A percentile compares a stretch with the other conserved stretches of the same genome.
Conservation (phyloP, 176 grass and related monocot species). For the Carex myosuroides region DNA sequence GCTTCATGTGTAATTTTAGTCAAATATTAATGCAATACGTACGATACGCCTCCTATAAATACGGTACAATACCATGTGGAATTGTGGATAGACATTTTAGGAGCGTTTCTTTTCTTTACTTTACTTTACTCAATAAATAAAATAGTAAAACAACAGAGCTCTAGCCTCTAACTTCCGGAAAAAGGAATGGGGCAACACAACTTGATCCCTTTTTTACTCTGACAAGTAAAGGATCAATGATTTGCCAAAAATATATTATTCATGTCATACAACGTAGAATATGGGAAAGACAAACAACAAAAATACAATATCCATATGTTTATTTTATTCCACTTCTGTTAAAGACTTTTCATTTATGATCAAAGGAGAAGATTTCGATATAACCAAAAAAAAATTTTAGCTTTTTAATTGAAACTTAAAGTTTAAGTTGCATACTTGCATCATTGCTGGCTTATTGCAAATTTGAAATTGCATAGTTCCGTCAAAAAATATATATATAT, state of each 20-base stretch:
- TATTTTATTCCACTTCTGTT: not conserved
- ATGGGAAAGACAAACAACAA: not conserved
- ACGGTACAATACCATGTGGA: too few relatives aligned
- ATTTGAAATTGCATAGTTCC: not conserved
- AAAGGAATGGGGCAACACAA: not conserved
- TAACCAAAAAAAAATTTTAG: not conserved
- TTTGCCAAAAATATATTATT: not conserved
- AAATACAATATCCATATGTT: not conserved
- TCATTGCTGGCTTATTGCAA: not conserved
- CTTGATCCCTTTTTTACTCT: not conserved
- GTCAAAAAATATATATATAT: too few relatives aligned
- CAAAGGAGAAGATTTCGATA: too few relatives aligned
- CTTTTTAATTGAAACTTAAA: not conserved
- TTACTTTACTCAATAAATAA: too few relatives aligned
- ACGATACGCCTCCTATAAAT: too few relatives aligned
- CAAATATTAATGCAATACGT: too few relatives aligned
- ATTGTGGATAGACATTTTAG: too few relatives aligned
- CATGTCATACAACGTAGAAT: not conserved
- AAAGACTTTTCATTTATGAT: too few relatives aligned
- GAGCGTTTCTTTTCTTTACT: too few relatives aligned
- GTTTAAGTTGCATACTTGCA: not conserved
- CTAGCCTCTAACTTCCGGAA: constrained; percentile 10
- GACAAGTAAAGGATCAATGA: not conserved
- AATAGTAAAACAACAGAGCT: too few relatives aligned
- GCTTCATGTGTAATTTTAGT: not conserved